Evolutionary conservation across 768 basidiomycete species (phyloP), one percentile per base, ranked within the genome.

Genomic region (Lentinula sp.): DNA sequence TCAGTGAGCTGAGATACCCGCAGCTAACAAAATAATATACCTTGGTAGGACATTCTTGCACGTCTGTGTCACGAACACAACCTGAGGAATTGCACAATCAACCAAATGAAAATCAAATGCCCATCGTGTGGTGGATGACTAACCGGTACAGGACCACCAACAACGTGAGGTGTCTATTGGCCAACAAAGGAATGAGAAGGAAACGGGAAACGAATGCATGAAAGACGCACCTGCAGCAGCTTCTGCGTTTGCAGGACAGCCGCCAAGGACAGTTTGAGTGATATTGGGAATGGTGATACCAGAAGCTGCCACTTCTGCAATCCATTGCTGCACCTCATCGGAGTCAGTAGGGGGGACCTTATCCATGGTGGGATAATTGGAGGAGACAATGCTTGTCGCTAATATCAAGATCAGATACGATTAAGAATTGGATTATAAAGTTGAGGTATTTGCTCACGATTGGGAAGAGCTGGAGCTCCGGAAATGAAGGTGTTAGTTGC

Each of bases 11-110:
- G n/a, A 8, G 23, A 40, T 0, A n/a, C 1, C 11, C 9, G 2
- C 8, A 5, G 11, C 1, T 13, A 23, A n/a, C 50, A 21, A 11
- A 37, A 31, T 16, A 18, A 60, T 49, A 45, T 18, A 52, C 59
- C 67, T 85, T 79, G 37, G 82, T 78, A 11, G 91, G 90, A 74
- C 94, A 96, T n/a, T 77, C 75, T 15, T 82, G 80, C 66, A 95
- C 79, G 68, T 94, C 93, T 1, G 82, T 81, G n/a, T 73, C 63
- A 16, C 82, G 77, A 2, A 80, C 84, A 74, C 90, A 92, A 40
- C 46, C 46, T 48, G 42, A 48, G 7, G 5, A 6, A 18, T 21
- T 21, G 9, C 10, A 48, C 46, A 23, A 13, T 48, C 9, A 23
- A 23, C 3, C 11, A 4, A 48, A 11, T 11, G 46, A 48, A 9